Evolutionary conservation across 805 yeast genomes (phyloP).

Genomic region (Schizosaccharomyces osmophilus): DNA sequence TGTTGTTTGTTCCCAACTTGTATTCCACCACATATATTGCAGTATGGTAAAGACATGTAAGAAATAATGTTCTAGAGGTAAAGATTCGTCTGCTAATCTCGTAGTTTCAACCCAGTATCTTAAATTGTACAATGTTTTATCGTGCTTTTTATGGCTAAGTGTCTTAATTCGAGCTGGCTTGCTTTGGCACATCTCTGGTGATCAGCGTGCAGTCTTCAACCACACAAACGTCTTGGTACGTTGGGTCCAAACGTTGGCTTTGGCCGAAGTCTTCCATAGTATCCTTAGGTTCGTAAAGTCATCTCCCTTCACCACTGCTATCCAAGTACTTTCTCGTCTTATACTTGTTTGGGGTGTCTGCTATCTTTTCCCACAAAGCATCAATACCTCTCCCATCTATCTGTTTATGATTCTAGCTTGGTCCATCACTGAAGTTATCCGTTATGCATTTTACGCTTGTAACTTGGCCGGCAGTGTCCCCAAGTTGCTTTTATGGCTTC

Average conservation of each 20-base stretch:
- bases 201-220: neutral
- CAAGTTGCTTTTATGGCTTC: constrained; percentile 32
- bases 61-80: too few relatives aligned
- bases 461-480: constrained; percentile 37
- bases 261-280: constrained; percentile 48
- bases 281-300: constrained; percentile 35
- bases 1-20: too few relatives aligned
- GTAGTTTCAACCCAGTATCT: neutral
- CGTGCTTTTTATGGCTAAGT: neutral
- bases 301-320: constrained; percentile 56
- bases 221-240: constrained; percentile 24
- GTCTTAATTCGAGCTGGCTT: neutral
- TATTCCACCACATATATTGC: too few relatives aligned
- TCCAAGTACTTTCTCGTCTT: constrained; percentile 72
- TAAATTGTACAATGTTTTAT: neutral
- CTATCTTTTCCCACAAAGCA: constrained; percentile 45
- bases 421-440: constrained; percentile 80
- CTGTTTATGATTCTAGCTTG: constrained; percentile 54
- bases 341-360: constrained; percentile 65
- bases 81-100: too few relatives aligned
- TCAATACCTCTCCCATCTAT: constrained; percentile 32
- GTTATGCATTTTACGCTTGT: constrained; percentile 71
- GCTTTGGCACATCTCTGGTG: neutral
- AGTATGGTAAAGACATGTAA: too few relatives aligned
- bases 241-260: constrained; percentile 52